Conservation (phyloP, 768 basidiomycete genomes). For the Boletus vinaceobasis region DNA sequence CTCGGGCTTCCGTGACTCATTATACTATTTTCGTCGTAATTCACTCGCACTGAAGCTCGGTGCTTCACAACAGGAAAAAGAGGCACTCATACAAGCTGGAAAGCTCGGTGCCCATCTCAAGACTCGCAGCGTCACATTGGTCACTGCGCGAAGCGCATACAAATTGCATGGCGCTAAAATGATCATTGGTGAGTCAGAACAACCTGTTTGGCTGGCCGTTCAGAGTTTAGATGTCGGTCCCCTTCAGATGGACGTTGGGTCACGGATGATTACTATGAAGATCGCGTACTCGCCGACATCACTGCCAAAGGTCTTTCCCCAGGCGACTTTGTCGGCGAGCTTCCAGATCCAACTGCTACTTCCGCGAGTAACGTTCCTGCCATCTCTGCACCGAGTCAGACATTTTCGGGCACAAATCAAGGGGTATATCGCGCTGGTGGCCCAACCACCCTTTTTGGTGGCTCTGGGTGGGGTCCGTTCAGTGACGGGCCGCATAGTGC, state of each 20-base stretch:
- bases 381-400: slow-evolving; percentile 25
- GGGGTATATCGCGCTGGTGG: slow-evolving; percentile 89
- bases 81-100: slow-evolving; percentile 83
- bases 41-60: slow-evolving; percentile 87
- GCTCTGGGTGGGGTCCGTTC: slow-evolving; percentile 80
- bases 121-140: slow-evolving; percentile 89
- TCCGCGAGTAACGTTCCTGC: slow-evolving; percentile 42
- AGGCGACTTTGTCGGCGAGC: slow-evolving; percentile 78
- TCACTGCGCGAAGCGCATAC: slow-evolving; percentile 89
- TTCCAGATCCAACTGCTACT: slow-evolving; percentile 66
- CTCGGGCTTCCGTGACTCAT: slow-evolving; percentile 92
- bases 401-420: slow-evolving; percentile 44
- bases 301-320: slow-evolving; percentile 78
- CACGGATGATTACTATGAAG: slow-evolving; percentile 94
- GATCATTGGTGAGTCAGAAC: slow-evolving; percentile 61
- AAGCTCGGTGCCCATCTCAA: slow-evolving; percentile 86
- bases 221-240: background rate
- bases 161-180: slow-evolving; percentile 93
- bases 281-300: slow-evolving; percentile 72
- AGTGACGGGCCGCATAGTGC: slow-evolving; percentile 84
- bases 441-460: slow-evolving; percentile 89
- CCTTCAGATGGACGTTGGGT: slow-evolving; percentile 84
- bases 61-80: slow-evolving; percentile 87
- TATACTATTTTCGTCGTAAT: slow-evolving; percentile 97
- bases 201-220: background rate